A percentile compares a stretch with the other conserved stretches of the same genome.
Conservation (phyloP, 495 filamentous ascomycete genomes). For the Patellaria atrata region DNA sequence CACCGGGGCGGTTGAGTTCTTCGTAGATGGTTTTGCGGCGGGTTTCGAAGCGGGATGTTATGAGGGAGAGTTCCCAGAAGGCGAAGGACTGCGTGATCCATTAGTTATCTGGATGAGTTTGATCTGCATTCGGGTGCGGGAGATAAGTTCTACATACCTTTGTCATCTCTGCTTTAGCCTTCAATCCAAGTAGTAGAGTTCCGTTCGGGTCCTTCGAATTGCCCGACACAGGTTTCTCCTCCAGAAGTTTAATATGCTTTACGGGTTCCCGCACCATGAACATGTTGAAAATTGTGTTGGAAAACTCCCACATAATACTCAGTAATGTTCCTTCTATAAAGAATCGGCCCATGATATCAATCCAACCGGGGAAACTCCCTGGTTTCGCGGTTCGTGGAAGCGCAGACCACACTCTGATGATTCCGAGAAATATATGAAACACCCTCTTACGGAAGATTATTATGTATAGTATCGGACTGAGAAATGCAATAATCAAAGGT, state of each 20-base stretch:
- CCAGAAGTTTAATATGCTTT: too few species aligned
- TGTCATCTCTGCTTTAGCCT: conserved; percentile 51
- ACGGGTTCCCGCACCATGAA: conserved; percentile 69
- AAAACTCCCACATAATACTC: conserved; percentile 54
- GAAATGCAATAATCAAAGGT: background rate
- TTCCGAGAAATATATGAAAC: conserved; percentile 8
- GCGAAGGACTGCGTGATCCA: conserved; percentile 48
- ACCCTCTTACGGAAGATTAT: conserved; percentile 7
- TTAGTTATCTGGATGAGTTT: background rate
- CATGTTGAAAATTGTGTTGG: conserved; percentile 59
- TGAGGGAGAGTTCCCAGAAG: conserved; percentile 78
- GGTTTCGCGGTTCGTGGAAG: conserved; percentile 40
- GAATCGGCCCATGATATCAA: conserved; percentile 41
- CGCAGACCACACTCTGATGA: conserved; percentile 2
- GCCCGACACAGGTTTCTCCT: conserved; percentile 63
- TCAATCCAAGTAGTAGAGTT: conserved; percentile 70
- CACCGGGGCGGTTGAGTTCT: conserved; percentile 72
- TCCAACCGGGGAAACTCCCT: conserved; percentile 18
- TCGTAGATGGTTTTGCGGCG: conserved; percentile 73
- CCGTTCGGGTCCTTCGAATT: conserved; percentile 86
- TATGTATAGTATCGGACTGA: conserved; percentile 8
- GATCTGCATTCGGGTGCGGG: too few species aligned
- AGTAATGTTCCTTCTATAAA: conserved; percentile 51
- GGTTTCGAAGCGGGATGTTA: conserved; percentile 54
- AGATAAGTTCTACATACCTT: conserved; percentile 41